Evolutionary conservation across 1,139 yeast species (phyloP).

Genomic region (Waltiozyma sp.): DNA sequence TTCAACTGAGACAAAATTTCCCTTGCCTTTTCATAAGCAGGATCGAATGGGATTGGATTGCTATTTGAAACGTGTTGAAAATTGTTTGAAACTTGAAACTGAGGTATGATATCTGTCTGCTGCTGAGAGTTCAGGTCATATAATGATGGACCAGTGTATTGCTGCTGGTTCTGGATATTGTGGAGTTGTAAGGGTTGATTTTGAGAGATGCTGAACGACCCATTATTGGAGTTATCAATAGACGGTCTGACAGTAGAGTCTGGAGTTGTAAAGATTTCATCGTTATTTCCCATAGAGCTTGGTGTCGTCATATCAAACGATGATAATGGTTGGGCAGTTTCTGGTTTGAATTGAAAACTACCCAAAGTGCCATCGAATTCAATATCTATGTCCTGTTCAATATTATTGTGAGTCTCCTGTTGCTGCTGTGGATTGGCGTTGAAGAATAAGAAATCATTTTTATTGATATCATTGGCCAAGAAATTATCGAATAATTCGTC

Average conservation of each 20-base stretch:
- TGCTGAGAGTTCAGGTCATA: background rate
- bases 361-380: background rate
- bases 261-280: slow-evolving; percentile 17
- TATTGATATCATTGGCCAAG: slow-evolving; percentile 16
- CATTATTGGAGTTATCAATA: background rate
- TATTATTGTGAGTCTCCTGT: background rate
- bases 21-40: slow-evolving; percentile 35
- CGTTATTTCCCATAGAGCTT: slow-evolving; percentile 5
- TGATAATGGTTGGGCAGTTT: background rate
- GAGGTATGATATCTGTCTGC: background rate
- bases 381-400: background rate
- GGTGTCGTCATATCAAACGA: slow-evolving; percentile 10
- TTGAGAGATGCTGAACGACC: background rate
- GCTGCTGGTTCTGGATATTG: background rate
- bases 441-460: slow-evolving; percentile 13
- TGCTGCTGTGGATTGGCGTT: slow-evolving; percentile 1
- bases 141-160: background rate
- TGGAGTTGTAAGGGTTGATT: background rate
- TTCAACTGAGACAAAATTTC: slow-evolving; percentile 42
- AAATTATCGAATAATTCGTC: slow-evolving; percentile 16
- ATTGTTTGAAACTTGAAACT: background rate
- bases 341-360: background rate
- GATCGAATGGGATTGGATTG: slow-evolving; percentile 4
- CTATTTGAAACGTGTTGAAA: slow-evolving; percentile 1
- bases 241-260: slow-evolving; percentile 5